Evolutionary conservation across 176 grass and related monocot genomes (phyloP).

Genomic region (Zoysia japonica): DNA sequence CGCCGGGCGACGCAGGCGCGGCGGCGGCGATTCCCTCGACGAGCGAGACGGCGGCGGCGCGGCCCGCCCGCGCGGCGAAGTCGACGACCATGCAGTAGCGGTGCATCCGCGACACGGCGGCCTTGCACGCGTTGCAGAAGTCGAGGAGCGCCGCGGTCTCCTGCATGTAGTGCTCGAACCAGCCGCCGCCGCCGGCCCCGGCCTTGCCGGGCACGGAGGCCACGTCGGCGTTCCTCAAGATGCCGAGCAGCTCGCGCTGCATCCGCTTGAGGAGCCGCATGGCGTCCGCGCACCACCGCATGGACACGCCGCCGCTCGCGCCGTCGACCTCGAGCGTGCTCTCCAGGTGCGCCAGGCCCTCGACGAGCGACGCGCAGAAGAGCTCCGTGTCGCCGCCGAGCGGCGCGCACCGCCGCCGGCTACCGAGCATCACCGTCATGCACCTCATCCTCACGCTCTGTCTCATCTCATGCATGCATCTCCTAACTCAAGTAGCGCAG

Average conservation of each 20-base stretch:
- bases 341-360: conserved; percentile 62
- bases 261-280: conserved; percentile 85
- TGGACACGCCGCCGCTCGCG: conserved; percentile 36
- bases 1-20: not conserved
- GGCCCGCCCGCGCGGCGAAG: conserved; percentile 39
- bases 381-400: conserved; percentile 44
- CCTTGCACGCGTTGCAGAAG: conserved; percentile 87
- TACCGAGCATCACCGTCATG: not conserved
- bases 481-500: not conserved
- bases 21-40: not conserved
- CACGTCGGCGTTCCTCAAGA: conserved; percentile 68
- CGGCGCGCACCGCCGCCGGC: not conserved
- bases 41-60: not conserved
- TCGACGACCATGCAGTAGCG: conserved; percentile 80
- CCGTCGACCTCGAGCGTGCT: conserved; percentile 36
- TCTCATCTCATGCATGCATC: not conserved
- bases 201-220: not conserved
- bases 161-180: conserved; percentile 99
- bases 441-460: conserved; percentile 19
- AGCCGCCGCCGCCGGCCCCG: conserved; percentile 16
- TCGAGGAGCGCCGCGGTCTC: conserved; percentile 75
- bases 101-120: conserved; percentile 58
- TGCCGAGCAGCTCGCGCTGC: conserved; percentile 69
- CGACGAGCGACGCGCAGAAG: conserved; percentile 75
- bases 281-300: conserved; percentile 77